phyloP scores from a whole-genome alignment of 164 flowering plant genomes.

The Cinnamomum micranthum region DNA sequence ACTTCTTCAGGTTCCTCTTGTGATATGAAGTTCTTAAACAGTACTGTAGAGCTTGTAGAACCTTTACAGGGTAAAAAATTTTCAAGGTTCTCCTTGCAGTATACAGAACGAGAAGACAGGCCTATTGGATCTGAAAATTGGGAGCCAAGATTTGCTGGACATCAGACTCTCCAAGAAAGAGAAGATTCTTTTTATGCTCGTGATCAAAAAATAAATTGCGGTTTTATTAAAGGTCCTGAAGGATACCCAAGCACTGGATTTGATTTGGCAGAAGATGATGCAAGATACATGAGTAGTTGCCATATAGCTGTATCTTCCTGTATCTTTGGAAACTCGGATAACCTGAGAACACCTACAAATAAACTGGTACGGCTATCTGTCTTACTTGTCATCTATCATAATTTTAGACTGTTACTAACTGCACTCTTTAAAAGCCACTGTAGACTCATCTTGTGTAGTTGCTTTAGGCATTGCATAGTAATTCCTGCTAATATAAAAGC shows the following conservation, averaged over 20 bases:
- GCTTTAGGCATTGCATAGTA: no score
- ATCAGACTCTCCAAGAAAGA: conserved; percentile 74
- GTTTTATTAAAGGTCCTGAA: conserved; percentile 78
- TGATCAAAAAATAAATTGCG: conserved; percentile 88
- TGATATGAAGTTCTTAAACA: conserved; percentile 80
- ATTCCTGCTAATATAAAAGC: no score
- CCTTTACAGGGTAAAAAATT: conserved; percentile 77
- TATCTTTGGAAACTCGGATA: conserved; percentile 97
- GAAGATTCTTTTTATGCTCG: conserved; percentile 76
- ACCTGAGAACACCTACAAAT: conserved; percentile 63
- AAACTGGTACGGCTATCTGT: conserved; percentile 49
- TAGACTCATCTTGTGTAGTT: not conserved
- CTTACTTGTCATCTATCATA: not conserved
- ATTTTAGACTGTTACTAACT: not conserved
- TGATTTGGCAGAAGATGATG: conserved; percentile 95
- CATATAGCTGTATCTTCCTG: conserved; percentile 97
- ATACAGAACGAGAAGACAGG: conserved; percentile 60
- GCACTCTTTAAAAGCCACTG: not conserved
- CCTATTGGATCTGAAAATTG: conserved; percentile 42
- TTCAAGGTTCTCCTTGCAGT: conserved; percentile 76
- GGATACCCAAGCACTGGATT: conserved; percentile 83
- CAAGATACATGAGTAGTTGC: conserved; percentile 70
- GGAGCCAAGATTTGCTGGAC: conserved; percentile 93
- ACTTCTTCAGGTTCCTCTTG: conserved; percentile 59
- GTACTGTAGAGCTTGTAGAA: conserved; percentile 72